Conservation (phyloP, 805 yeast species). For the Danielia oregonensis region DNA sequence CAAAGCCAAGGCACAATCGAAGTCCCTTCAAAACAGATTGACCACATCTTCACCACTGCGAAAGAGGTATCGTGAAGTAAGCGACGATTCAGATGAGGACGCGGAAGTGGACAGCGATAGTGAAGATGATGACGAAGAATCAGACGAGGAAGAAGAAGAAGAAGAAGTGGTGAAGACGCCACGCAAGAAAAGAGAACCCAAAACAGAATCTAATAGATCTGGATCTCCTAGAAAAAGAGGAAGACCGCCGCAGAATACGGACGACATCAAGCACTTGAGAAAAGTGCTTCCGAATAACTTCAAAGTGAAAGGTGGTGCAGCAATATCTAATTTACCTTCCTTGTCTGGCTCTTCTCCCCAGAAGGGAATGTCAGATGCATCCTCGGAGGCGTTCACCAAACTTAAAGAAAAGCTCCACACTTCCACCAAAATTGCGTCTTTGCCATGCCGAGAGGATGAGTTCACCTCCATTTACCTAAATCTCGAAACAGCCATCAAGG, state of each 20-base stretch:
- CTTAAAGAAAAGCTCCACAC: conserved; percentile 42
- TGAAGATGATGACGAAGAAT: conserved; percentile 2
- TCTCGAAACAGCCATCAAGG: conserved; percentile 66
- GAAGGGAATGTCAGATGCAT: conserved; percentile 15
- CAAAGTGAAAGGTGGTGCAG: conserved; percentile 20
- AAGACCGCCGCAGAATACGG: conserved; percentile 13
- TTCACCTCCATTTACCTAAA: conserved; percentile 65
- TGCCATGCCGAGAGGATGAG: conserved; percentile 88
- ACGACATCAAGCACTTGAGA: conserved; percentile 13
- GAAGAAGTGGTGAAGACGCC: conserved; percentile 4
- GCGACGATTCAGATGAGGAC: conserved; percentile 12
- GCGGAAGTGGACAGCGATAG: conserved; percentile 21
- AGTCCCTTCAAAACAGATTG: conserved; percentile 4
- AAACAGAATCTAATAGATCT: conserved; percentile 2
- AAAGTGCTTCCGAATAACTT: conserved; percentile 20
- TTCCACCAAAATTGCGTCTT: conserved; percentile 42
- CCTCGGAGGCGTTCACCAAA: conserved; percentile 34
- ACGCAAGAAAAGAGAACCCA: conserved; percentile 5
- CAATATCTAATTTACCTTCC: conserved; percentile 18
- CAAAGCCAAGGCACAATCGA: conserved; percentile 2
- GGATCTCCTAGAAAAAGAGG: conserved; percentile 3
- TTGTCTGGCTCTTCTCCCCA: conserved; percentile 3
- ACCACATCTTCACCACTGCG: conserved; percentile 4
- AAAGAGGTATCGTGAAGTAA: conserved; percentile 3
- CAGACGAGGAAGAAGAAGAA: background rate